Conservation (phyloP, 805 yeast genomes). For the Candida sonorensis region DNA sequence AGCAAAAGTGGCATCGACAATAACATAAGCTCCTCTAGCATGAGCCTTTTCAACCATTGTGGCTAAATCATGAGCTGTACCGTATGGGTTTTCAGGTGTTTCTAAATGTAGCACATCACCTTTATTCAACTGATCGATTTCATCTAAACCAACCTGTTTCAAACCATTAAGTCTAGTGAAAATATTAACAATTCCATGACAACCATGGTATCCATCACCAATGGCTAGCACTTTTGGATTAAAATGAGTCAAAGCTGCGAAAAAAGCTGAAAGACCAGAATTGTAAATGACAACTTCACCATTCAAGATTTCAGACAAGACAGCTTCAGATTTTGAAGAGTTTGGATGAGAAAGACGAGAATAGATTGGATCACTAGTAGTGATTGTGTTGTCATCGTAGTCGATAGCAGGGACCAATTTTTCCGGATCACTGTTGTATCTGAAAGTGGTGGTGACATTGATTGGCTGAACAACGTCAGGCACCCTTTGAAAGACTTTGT, state of each 20-base stretch:
- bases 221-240: constrained; percentile 70
- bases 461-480: constrained; percentile 74
- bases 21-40: constrained; percentile 61
- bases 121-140: constrained; percentile 38
- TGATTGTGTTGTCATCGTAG: constrained; percentile 12
- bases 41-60: constrained; percentile 68
- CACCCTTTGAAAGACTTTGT: constrained; percentile 42
- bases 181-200: constrained; percentile 61
- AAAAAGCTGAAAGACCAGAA: constrained; percentile 78
- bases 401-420: constrained; percentile 42
- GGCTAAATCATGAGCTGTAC: constrained; percentile 55
- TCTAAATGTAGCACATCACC: constrained; percentile 83
- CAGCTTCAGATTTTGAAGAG: constrained; percentile 57
- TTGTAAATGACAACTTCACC: constrained; percentile 65
- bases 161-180: constrained; percentile 55
- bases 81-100: constrained; percentile 85
- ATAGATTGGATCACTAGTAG: constrained; percentile 39
- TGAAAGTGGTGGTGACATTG: constrained; percentile 72
- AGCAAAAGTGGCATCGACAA: constrained; percentile 86
- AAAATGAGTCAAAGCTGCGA: constrained; percentile 60
- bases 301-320: constrained; percentile 51
- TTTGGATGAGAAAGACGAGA: constrained; percentile 76
- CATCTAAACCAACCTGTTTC: constrained; percentile 42
- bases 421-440: constrained; percentile 55
- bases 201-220: constrained; percentile 83